phyloP scores from a whole-genome alignment of 345 rosid genomes.

The Populus alba region DNA sequence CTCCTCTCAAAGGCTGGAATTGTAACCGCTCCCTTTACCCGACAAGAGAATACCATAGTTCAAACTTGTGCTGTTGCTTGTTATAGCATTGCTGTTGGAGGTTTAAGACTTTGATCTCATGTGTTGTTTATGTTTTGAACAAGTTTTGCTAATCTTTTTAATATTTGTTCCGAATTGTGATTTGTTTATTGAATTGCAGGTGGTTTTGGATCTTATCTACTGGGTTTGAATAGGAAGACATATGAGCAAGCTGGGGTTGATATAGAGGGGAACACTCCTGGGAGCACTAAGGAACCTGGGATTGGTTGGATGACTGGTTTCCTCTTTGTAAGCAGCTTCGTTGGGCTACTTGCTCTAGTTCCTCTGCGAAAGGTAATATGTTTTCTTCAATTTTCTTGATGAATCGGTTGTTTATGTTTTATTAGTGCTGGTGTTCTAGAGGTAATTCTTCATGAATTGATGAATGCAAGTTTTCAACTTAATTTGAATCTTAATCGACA shows the following conservation, averaged over 20 bases:
- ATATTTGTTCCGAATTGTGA: not conserved
- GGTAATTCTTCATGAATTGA: not conserved
- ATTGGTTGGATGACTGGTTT: constrained; percentile 88
- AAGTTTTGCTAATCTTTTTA: not conserved
- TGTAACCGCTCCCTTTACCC: constrained; percentile 66
- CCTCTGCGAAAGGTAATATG: constrained; percentile 74
- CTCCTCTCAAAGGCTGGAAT: constrained; percentile 71
- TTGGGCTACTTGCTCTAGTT: constrained; percentile 77
- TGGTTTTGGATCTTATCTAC: constrained; percentile 87
- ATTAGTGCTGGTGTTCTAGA: not conserved
- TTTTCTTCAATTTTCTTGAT: not conserved
- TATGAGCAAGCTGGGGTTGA: constrained; percentile 64
- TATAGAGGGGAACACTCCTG: constrained; percentile 62
- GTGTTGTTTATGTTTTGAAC: not conserved
- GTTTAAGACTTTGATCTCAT: constrained; percentile 25
- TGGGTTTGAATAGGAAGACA: constrained; percentile 70
- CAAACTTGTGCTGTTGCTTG: constrained; percentile 97
- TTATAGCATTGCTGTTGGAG: constrained; percentile 87
- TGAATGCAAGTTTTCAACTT: not conserved
- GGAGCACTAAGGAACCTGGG: constrained; percentile 74
- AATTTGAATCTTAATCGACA: not conserved
- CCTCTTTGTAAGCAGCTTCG: constrained; percentile 70
- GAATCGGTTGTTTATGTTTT: not conserved
- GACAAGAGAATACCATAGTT: constrained; percentile 86
- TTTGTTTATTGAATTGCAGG: constrained; percentile 40